Conservation (phyloP, 345 rosid species). For the Arabidopsis thaliana region TAIR10.1 NC_003076.8:15059001-15059500, state of each 20-base stretch:
- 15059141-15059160: slow-evolving; percentile 91
- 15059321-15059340: slow-evolving; percentile 93
- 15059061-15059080: slow-evolving; percentile 91
- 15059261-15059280: slow-evolving; percentile 82
- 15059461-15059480: slow-evolving; percentile 95
- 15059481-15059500: slow-evolving; percentile 94
- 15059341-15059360: slow-evolving; percentile 91
- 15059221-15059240: slow-evolving; percentile 80
- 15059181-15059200: slow-evolving; percentile 72
- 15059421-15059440: slow-evolving; percentile 85
- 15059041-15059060: slow-evolving; percentile 98
- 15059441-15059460: slow-evolving; percentile 99
- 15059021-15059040: slow-evolving; percentile 99
- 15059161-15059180: slow-evolving; percentile 84
- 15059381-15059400: slow-evolving; percentile 99
- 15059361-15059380: slow-evolving; percentile 94
- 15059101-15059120: slow-evolving; percentile 97
- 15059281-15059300: slow-evolving; percentile 94
- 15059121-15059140: slow-evolving; percentile 94
- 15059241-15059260: slow-evolving; percentile 72
- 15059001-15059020: slow-evolving; percentile 88
- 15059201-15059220: slow-evolving; percentile 75
- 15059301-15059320: slow-evolving; percentile 91
- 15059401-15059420: slow-evolving; percentile 94
- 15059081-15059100: slow-evolving; percentile 98